Percentiles rank a stretch among this genome's conserved stretches.
These are phyloP conservation scores for Cercophora scortea DNA, from an alignment of 495 filamentous ascomycete species.

Conservation along the genomic window DNA sequence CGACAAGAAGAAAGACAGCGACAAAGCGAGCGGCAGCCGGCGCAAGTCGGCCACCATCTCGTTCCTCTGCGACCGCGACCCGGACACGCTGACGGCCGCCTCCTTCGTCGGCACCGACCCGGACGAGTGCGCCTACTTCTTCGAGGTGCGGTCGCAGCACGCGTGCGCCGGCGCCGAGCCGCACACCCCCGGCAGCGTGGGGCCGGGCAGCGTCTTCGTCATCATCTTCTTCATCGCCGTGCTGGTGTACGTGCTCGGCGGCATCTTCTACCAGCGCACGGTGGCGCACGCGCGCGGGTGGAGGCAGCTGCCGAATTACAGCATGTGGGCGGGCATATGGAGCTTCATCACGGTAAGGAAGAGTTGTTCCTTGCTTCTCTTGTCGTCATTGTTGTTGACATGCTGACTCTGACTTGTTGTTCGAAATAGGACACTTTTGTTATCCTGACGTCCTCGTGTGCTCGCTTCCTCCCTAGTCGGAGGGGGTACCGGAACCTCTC, in stretches of 20 bases:
- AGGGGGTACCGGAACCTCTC: slow-evolving; percentile 58
- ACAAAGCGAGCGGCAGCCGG: slow-evolving; percentile 39
- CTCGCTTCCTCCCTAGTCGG: slow-evolving; percentile 53
- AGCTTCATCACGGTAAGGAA: slow-evolving; percentile 66
- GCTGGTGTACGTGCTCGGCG: slow-evolving; percentile 82
- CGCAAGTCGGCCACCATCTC: slow-evolving; percentile 86
- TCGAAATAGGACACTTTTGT: slow-evolving; percentile 65
- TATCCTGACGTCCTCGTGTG: slow-evolving; percentile 69
- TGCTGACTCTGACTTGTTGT: neutral
- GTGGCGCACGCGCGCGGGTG: slow-evolving; percentile 93
- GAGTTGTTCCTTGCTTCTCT: neutral
- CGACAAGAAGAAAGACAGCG: slow-evolving; percentile 31
- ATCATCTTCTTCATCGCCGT: slow-evolving; percentile 83
- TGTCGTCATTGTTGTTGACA: neutral
- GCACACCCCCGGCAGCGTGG: slow-evolving; percentile 59
- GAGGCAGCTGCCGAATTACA: slow-evolving; percentile 92
- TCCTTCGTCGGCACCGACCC: slow-evolving; percentile 78
- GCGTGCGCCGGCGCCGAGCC: slow-evolving; percentile 63
- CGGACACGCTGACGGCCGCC: slow-evolving; percentile 46
- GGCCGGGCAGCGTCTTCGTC: slow-evolving; percentile 83
- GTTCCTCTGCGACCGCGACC: slow-evolving; percentile 84
- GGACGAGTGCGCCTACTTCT: slow-evolving; percentile 93
- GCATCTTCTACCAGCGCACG: slow-evolving; percentile 89
- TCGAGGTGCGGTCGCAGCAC: slow-evolving; percentile 81
- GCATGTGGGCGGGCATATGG: slow-evolving; percentile 81